Base-by-base conservation (phyloP, 768 basidiomycete genomes). In the Boletus bicolor region DNA sequence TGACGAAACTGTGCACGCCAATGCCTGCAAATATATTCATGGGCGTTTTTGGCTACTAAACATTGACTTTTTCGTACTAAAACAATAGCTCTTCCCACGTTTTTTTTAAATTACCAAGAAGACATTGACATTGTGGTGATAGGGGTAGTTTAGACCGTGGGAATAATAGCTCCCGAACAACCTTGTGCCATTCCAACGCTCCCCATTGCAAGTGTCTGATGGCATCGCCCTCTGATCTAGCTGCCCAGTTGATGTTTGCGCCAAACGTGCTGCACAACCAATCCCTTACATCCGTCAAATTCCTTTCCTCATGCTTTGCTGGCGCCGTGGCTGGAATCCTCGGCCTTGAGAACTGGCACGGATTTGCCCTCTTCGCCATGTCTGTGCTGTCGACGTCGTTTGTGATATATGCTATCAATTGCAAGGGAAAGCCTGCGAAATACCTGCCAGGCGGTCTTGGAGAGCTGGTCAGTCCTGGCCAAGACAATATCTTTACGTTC, bases 401-500 rank as follows among this genome's bases (percentile, higher is more conserved):
- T 7, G 79, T 81, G 57, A 80, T 93, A 30, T 82, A 82, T 58
- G 68, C 76, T 28, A 68, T 94, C 61, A 93, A 91, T 64, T 93
- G 90, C 74, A 76, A 79, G 50, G 82, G 84, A 4, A 77, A 75
- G 34, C 86, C 89, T 0, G 63, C 72, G 41, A 87, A 83, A 63
- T 91, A 83, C 69, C 64, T 86, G 17, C 74, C 79, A 43, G 83
- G 84, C 5, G 88, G 88, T 2, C 65, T 82, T 56, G 73, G 78
- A 71, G 89, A 89, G 52, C 73, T 96, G 37, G 73, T 86, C 45
- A 92, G 87, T 58, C 87, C 94, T 0, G 92, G 92, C 10, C 90
- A 93, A 72, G 94, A 97, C 72, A 94, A 93, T 60, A 75, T 87
- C 17, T 91, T 93, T 65, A 91, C 92, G 4, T 98, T 95, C 65